Evolutionary conservation across 1,284 basidiomycete species (phyloP).

Genomic region (Baeospora myosura): DNA sequence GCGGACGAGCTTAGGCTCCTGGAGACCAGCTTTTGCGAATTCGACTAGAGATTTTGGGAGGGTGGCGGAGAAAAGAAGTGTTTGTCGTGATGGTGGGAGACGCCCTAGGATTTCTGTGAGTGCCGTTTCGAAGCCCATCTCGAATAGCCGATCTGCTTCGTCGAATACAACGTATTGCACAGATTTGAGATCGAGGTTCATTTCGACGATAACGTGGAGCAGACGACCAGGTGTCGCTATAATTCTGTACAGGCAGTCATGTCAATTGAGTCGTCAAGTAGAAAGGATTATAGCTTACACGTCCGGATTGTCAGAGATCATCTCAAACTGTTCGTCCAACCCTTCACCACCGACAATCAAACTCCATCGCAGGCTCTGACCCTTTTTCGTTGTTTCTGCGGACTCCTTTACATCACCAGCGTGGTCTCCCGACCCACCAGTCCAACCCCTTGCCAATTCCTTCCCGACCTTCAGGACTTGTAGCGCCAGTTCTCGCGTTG

Average conservation of each 20-base stretch:
- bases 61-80: constrained; percentile 92
- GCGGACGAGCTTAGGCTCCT: constrained; percentile 90
- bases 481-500: constrained; percentile 89
- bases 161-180: constrained; percentile 94
- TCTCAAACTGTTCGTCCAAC: constrained; percentile 93
- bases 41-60: constrained; percentile 94
- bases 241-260: constrained; percentile 48
- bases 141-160: constrained; percentile 96
- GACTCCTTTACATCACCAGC: constrained; percentile 57
- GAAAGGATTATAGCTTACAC: constrained; percentile 51
- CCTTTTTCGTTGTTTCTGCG: constrained; percentile 40
- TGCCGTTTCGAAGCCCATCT: constrained; percentile 94
- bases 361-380: constrained; percentile 82
- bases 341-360: constrained; percentile 94
- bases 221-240: constrained; percentile 97
- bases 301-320: constrained; percentile 92
- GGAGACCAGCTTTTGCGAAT: constrained; percentile 93
- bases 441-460: constrained; percentile 79
- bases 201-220: constrained; percentile 92
- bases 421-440: constrained; percentile 50
- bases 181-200: constrained; percentile 88
- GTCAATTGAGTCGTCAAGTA: constrained; percentile 8
- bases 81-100: constrained; percentile 83
- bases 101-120: constrained; percentile 88
- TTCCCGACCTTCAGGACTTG: constrained; percentile 95